Evolutionary conservation across 495 filamentous ascomycete species (phyloP), one percentile per base, ranked within the genome.

Genomic region (Penicillium psychrofluorescens): DNA sequence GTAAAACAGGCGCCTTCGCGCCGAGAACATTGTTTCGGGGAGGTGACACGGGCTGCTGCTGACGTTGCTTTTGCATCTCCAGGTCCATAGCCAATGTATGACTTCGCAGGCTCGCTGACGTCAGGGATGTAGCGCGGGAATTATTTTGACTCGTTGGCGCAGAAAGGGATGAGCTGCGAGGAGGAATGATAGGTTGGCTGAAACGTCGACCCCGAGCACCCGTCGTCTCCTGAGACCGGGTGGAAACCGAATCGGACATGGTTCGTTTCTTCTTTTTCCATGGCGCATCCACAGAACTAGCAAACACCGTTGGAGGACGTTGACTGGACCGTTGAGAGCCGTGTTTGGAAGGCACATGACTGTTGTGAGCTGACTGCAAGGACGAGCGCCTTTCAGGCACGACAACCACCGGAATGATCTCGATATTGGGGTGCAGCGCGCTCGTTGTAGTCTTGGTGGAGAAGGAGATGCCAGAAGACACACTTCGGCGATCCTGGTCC

Each of bases 311-410:
- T 10, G 61, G 56, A 43, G 69, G 55, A 37, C 56, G 61, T 37
- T 49, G 59, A 42, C 51, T 60, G 14, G 64, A 67, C 13, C 40
- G 61, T 44, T 55, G 62, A 45, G 71, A 69, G 35, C 53, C 64
- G 27, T 55, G 59, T 29, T 57, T 56, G 11, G 71, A 72, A 16
- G 64, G 59, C 31, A 46, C 51, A 34, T 63, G 49, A 38, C 66
- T 75, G 44, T 53, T 61, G 11, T 64, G 51, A 7, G 56, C 54
- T 14, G 77, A 79, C 36, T 75, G 78, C 8, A 84, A 60, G 10
- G 85, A 88, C 9, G 84, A 79, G 14, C 62, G 71, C 34, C 85
- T 73, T 35, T 87, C 74, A 10, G 86, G 86, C 34, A 88, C 78
- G 13, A 88, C 77, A 11, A 86, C 77, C 38, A 88, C 84, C 6